Evolutionary conservation across 306 rosid genomes (phyloP).

Genomic region (Mucuna pruriens): DNA sequence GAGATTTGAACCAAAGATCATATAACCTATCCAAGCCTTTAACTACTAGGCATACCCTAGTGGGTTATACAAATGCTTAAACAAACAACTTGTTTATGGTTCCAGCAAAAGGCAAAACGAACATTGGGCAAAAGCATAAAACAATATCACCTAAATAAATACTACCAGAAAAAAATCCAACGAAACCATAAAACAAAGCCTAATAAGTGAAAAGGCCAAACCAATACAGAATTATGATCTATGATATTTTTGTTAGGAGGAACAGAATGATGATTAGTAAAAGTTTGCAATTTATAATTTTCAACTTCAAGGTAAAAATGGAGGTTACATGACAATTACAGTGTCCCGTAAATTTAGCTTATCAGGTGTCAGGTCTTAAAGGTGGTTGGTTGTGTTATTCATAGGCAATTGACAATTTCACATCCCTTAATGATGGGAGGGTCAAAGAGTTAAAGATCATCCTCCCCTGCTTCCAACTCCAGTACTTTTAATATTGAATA

Average conservation of each 20-base stretch:
- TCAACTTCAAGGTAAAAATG: not conserved
- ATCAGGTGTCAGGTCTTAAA: not conserved
- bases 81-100: not conserved
- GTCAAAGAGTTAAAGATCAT: slow-evolving; percentile 33
- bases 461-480: slow-evolving; percentile 60
- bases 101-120: not conserved
- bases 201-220: not conserved
- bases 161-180: not conserved
- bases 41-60: too few species aligned
- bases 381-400: not conserved
- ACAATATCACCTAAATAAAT: too few species aligned
- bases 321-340: not conserved
- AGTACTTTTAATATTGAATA: slow-evolving; percentile 52
- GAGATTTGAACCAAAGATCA: too few species aligned
- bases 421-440: slow-evolving; percentile 8
- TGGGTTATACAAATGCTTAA: not conserved
- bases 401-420: slow-evolving; percentile 33
- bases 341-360: not conserved
- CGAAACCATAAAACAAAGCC: not conserved
- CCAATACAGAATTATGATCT: not conserved
- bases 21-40: too few species aligned
- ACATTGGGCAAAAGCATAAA: too few species aligned
- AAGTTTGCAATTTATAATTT: not conserved
- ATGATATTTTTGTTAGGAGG: not conserved
- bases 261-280: not conserved